Base-by-base conservation (phyloP, 2,329 filamentous ascomycete species). In the Cordyceps fumosorosea region DNA sequence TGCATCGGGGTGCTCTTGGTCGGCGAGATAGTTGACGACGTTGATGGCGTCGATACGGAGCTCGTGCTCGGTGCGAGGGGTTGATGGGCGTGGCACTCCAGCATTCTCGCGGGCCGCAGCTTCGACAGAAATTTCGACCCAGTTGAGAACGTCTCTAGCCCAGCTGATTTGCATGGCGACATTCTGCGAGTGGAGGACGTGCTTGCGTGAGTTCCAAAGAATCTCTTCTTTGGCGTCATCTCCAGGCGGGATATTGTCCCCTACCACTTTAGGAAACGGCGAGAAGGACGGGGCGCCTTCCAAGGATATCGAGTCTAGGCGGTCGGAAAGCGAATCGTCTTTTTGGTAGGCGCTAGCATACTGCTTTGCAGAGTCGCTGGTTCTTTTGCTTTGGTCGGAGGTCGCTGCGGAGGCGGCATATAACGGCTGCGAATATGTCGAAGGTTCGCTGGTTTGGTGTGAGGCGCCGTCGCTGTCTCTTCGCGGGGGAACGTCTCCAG, bases 161-260 rank as follows among this genome's bases (percentile, higher is more conserved):
- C 95, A 99, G 64, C 91, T 91, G 70, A 99, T 83, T 78, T 99
- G 95, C 86, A 96, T 96, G 68, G 96, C 89, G 55, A 96, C 91
- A 73, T 99, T 93, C 70, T 96, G 96, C 53, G 92, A 96, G 71
- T 92, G 91, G 65, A 99, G 81, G 42, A 98, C 93, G 63, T 89
- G 84, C 64, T 89, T 78, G 62, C 93, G 87, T 40, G 92, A 91
- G 72, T 88, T 89, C 78, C 96, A 95, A 59, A 99, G 77, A 55
- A 91, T 92, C 34, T 89, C 87, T 75, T 97, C 95, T 76, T 96
- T 93, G 72, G 97, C 91, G 67, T 97, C 93, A 75, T 98, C 92
- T 62, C 91, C 93, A 1, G 91, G 91, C 14, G 95, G 95, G 22
- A 99, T 89, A 73, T 96, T 96, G 63, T 92, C 89, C 56, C 91